Evolutionary conservation across 257 asterid genomes (phyloP), one percentile per base, ranked within the genome.

Genomic region (Solanum lignicaule): DNA sequence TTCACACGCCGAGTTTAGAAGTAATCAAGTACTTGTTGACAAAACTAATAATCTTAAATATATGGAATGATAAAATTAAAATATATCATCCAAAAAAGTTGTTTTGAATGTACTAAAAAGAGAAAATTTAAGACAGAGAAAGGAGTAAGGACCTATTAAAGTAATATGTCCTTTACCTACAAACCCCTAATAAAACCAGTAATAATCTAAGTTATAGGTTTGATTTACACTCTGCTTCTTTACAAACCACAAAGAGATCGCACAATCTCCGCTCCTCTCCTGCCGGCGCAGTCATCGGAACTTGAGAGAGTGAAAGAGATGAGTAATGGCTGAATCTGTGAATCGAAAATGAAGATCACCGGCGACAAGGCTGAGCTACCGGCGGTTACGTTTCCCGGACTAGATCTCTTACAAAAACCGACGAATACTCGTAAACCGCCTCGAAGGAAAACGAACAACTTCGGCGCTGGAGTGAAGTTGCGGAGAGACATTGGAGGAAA

Each of bases 311-410:
- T 15, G 20, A 25, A 33, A 38, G 89, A 76, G 88, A 25, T 71
- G 52, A 84, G 65, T 86, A 86, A 92, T 93, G 95, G 93, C 88
- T 78, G 91, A 91, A 90, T 87, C 90, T 62, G 85, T 46, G 60
- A 31, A 16, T 29, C 76, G 86, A 89, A 84, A 48, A 94, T 93
- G 96, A 94, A 91, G 92, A 89, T 91, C 87, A 92, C 95, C 38
- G 88, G 87, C 25, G 88, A 79, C 55, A 84, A 85, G 20, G 38
- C 82, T 31, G 90, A 89, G 83, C 87, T 89, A 35, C 86, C 33
- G 46, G 84, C 78, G 8, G 86, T 75, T 72, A 15, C 38, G 43
- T 87, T 60, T 35, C 41, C 88, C 36, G 83, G 87, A 43, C 75
- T 90, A 86, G 95, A 93, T 93, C 94, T 89, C 86, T 31, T 91